phyloP scores from a whole-genome alignment of 2,329 filamentous ascomycete genomes.

The Berkeleyomyces rouxiae region DNA sequence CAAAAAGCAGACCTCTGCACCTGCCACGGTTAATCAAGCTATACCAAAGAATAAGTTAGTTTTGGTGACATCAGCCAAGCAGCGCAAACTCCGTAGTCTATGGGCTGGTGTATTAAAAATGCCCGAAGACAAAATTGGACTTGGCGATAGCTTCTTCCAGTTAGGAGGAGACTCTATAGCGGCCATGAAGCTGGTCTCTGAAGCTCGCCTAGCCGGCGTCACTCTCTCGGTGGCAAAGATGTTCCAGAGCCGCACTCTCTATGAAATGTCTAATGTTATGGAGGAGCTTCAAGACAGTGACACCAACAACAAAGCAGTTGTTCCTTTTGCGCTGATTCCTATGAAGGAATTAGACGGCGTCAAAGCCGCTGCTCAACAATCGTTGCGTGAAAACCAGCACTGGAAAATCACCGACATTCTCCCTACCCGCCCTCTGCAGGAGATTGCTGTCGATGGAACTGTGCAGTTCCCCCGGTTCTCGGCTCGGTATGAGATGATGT shows the following conservation, averaged over 20 bases:
- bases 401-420: constrained; percentile 39
- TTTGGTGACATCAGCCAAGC: constrained; percentile 25
- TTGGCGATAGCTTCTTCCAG: constrained; percentile 43
- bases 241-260: constrained; percentile 31
- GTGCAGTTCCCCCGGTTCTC: constrained; percentile 42
- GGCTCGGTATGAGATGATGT: constrained; percentile 46
- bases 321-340: constrained; percentile 32
- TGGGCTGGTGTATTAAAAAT: constrained; percentile 33
- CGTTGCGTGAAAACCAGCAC: constrained; percentile 30
- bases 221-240: constrained; percentile 38
- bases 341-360: constrained; percentile 17
- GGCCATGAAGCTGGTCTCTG: constrained; percentile 44
- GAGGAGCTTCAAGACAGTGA: constrained; percentile 21
- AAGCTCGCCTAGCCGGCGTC: constrained; percentile 31
- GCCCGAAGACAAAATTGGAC: constrained; percentile 29
- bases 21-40: background rate
- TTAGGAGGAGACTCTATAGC: constrained; percentile 43
- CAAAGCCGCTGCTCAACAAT: constrained; percentile 30
- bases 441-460: constrained; percentile 41
- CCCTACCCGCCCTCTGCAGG: constrained; percentile 41
- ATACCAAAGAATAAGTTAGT: constrained; percentile 19
- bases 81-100: constrained; percentile 28
- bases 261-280: constrained; percentile 36
- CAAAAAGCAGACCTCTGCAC: constrained; percentile 10
- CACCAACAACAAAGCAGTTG: constrained; percentile 16